Base-by-base conservation (phyloP, 1,284 basidiomycete species). In the Cryptococcus hybrid region DNA sequence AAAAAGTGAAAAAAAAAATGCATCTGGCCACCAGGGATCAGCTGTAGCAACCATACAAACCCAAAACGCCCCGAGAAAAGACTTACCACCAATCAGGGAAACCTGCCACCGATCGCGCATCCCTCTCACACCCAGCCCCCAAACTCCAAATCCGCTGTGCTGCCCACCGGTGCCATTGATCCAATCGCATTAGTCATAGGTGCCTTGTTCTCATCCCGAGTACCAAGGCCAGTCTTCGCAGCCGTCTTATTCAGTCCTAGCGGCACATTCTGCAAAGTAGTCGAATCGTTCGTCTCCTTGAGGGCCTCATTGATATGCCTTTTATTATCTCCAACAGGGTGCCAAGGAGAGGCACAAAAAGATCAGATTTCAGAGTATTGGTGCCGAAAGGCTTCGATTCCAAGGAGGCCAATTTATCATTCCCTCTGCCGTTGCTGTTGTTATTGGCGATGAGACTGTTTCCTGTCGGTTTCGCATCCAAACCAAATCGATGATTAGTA, bases 31-130 rank as follows among this genome's bases (percentile, higher is more conserved):
- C 30, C 30, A 30, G 4, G 30, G 30, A 30, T 30, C 30, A 30
- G 30, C 30, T 30, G 30, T 4, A 3, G 30, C 30, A 30, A 30
- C 30, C 30, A 30, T 30, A 30, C 30, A 30, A 30, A 30, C 30
- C 30, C 30, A 30, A 30, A 30, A 3, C 30, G 4, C 30, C 4
- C 4, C 3, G 30, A 30, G 4, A 30, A 30, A 30, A 30, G 30
- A 30, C 30, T 30, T 30, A 30, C 30, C 52, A 54, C 52, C 52
- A 54, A 37, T 6, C 44, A 36, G 44, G 9, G 52, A 37, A 5
- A 47, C 37, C 44, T 47, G 43, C 43, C 52, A 54, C 4, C 52
- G 43, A 24, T 47, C 45, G 15, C 46, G 50, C 30, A 30, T 30
- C 30, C 30, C 30, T 30, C 30, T 30, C 30, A 3, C 34, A n/a